Percentiles rank a stretch among this genome's conserved stretches.
phyloP scores from a whole-genome alignment of 78 protist genomes.

The Pigoraptor vietnamica region DNA sequence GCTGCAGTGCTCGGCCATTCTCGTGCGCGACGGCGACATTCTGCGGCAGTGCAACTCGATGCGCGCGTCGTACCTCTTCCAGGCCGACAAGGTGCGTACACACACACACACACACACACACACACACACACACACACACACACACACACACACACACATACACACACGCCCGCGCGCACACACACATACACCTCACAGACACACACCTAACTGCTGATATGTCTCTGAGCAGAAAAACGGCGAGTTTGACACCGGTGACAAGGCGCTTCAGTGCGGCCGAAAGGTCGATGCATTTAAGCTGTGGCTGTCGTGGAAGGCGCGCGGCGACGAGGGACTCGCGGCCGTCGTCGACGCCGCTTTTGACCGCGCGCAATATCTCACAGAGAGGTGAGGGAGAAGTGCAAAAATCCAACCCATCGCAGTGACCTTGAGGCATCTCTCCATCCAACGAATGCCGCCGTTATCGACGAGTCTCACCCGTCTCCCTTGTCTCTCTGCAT shows the following conservation, averaged over 20 bases:
- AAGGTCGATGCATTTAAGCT: conserved; percentile 41
- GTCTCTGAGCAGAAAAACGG: background rate
- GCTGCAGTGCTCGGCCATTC: conserved; percentile 40
- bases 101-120: too few relatives aligned
- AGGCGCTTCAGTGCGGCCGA: conserved; percentile 57
- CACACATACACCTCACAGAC: too few relatives aligned
- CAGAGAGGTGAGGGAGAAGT: background rate
- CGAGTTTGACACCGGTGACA: conserved; percentile 34
- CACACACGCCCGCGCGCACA: too few relatives aligned
- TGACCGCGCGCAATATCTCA: conserved; percentile 8
- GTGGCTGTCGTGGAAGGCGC: conserved; percentile 47
- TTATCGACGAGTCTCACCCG: background rate
- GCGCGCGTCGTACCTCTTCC: conserved; percentile 52
- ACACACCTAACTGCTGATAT: too few relatives aligned
- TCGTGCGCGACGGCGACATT: background rate
- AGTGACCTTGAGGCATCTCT: background rate
- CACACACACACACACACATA: too few relatives aligned
- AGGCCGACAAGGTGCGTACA: conserved; percentile 25
- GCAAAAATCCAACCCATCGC: background rate
- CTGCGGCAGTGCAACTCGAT: conserved; percentile 4
- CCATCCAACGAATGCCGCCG: too few relatives aligned
- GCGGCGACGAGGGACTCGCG: conserved; percentile 29
- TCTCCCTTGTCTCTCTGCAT: background rate
- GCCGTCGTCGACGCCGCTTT: conserved; percentile 25
- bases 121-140: too few relatives aligned